phyloP scores from a whole-genome alignment of 2,329 filamentous ascomycete genomes.

The Cryoendolithus antarcticus region DNA sequence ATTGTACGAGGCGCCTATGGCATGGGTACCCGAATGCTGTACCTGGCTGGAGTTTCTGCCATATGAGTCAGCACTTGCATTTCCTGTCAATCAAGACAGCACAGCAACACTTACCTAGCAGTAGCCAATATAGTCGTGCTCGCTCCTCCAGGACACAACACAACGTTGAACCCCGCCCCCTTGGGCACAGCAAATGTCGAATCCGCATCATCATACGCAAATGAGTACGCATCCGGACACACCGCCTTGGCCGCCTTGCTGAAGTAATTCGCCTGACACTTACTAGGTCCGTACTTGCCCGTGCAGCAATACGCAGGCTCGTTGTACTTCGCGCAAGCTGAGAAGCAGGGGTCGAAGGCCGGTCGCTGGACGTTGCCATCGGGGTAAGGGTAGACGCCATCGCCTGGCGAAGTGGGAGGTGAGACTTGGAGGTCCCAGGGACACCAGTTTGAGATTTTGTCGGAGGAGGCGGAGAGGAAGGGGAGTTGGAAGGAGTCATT shows the following conservation, averaged over 20 bases:
- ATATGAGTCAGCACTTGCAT: too few relatives aligned
- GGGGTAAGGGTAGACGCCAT: conserved; percentile 69
- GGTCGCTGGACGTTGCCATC: conserved; percentile 61
- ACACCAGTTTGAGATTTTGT: conserved; percentile 56
- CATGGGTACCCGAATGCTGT: conserved; percentile 5
- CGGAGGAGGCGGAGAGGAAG: conserved; percentile 50
- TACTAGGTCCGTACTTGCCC: conserved; percentile 50
- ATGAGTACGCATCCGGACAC: conserved; percentile 78
- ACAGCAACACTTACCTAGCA: conserved; percentile 9
- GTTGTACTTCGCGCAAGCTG: conserved; percentile 60
- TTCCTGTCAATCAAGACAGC: too few relatives aligned
- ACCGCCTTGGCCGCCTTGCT: conserved; percentile 57
- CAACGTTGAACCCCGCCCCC: conserved; percentile 65
- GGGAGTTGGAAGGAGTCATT: conserved; percentile 56
- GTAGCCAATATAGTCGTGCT: conserved; percentile 37
- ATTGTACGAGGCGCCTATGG: conserved; percentile 8
- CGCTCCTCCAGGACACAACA: conserved; percentile 57
- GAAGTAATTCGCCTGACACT: conserved; percentile 57
- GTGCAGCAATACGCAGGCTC: conserved; percentile 62
- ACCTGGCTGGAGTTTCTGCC: conserved; percentile 2
- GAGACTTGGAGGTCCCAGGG: conserved; percentile 64
- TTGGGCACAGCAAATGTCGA: conserved; percentile 46
- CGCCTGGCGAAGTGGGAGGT: conserved; percentile 56
- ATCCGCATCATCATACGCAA: conserved; percentile 46
- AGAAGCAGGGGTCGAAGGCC: conserved; percentile 64